A percentile compares a stretch with the other conserved stretches of the same genome.
phyloP scores from a whole-genome alignment of 2,329 filamentous ascomycete species.

The Neofusicoccum cordaticola region DNA sequence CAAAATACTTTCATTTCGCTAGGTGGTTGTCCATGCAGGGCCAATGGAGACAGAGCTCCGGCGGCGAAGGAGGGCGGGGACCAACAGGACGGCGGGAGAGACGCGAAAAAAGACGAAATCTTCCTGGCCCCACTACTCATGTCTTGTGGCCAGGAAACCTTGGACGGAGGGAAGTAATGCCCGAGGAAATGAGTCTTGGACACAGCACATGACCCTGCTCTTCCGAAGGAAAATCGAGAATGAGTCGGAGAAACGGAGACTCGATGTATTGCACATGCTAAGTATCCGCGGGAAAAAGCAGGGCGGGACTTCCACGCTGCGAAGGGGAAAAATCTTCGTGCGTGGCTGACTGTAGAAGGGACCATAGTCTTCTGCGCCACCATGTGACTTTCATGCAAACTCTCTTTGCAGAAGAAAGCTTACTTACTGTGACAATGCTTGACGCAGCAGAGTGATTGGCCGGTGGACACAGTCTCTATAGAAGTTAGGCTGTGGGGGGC shows the following conservation, averaged over 20 bases:
- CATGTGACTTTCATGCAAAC: not conserved
- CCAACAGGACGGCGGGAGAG: not conserved
- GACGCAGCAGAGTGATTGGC: not conserved
- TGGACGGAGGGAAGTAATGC: not conserved
- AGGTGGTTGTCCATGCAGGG: not conserved
- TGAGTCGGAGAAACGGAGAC: not conserved
- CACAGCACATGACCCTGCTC: not conserved
- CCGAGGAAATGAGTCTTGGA: not conserved
- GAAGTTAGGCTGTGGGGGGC: not conserved
- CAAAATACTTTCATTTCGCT: not conserved
- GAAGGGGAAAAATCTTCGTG: too few species aligned
- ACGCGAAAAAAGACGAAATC: not conserved
- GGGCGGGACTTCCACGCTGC: not conserved
- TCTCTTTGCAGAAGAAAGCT: not conserved
- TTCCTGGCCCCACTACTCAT: not conserved
- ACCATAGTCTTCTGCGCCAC: too few species aligned
- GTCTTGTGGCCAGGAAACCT: not conserved
- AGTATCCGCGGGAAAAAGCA: too few species aligned
- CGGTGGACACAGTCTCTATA: not conserved
- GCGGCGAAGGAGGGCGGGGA: not conserved
- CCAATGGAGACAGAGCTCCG: not conserved
- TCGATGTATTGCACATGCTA: not conserved
- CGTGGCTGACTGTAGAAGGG: not conserved
- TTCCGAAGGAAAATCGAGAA: not conserved
- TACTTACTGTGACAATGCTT: not conserved